Percentiles rank a stretch among this genome's conserved stretches.
phyloP scores from a whole-genome alignment of 2,329 filamentous ascomycete species.

The Escovopsis sp. region DNA sequence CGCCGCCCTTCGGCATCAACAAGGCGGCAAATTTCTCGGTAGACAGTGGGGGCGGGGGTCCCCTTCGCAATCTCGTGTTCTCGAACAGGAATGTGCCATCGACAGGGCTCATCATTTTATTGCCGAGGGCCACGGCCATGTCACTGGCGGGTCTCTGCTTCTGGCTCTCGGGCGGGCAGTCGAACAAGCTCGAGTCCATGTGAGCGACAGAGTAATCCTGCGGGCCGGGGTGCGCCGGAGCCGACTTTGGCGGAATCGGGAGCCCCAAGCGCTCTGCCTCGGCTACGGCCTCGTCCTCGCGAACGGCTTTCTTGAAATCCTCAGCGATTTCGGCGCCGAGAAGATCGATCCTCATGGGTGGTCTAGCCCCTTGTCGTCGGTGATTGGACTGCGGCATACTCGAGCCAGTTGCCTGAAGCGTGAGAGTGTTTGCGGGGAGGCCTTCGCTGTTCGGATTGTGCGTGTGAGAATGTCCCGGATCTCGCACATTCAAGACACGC shows the following conservation, averaged over 20 bases:
- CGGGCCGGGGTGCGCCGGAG: slow-evolving; percentile 15
- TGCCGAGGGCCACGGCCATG: slow-evolving; percentile 57
- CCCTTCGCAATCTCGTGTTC: too few species aligned
- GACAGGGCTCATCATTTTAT: slow-evolving; percentile 80
- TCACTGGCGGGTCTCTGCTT: slow-evolving; percentile 34
- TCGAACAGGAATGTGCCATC: slow-evolving; percentile 47
- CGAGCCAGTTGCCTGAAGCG: slow-evolving; percentile 32
- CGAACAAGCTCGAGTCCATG: slow-evolving; percentile 24
- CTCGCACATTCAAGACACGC: slow-evolving; percentile 56
- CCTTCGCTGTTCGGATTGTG: slow-evolving; percentile 31
- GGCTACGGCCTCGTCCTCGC: slow-evolving; percentile 46
- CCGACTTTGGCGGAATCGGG: slow-evolving; percentile 11
- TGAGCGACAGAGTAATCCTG: slow-evolving; percentile 30
- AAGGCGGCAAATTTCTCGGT: slow-evolving; percentile 39
- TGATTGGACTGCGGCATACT: slow-evolving; percentile 41
- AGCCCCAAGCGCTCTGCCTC: slow-evolving; percentile 14
- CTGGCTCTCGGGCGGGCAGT: slow-evolving; percentile 18
- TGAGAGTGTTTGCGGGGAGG: slow-evolving; percentile 29
- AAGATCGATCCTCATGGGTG: slow-evolving; percentile 60
- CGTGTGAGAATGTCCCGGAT: slow-evolving; percentile 27
- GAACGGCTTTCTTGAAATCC: slow-evolving; percentile 63
- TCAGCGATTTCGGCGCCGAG: slow-evolving; percentile 66
- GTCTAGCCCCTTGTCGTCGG: slow-evolving; percentile 27
- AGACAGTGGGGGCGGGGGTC: slow-evolving; percentile 15
- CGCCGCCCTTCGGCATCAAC: slow-evolving; percentile 32